Base-by-base conservation (phyloP, 2,329 filamentous ascomycete genomes). In the Sordariomycetes sp. region DNA sequence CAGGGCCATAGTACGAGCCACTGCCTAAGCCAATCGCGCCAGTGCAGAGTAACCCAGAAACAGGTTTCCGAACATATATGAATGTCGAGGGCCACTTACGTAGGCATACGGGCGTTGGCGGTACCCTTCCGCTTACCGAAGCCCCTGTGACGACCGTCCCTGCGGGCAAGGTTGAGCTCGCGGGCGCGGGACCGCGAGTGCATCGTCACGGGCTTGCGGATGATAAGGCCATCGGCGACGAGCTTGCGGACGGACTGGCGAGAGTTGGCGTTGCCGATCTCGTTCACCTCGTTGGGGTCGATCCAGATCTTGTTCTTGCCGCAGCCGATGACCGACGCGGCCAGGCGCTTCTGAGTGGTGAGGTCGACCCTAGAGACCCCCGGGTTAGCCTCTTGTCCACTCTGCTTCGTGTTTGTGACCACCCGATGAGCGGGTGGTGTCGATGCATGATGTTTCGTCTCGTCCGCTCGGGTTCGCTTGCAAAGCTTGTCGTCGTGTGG, bases 51-150 rank as follows among this genome's bases (percentile, higher is more conserved):
- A n/a, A n/a, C n/a, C n/a, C n/a, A n/a, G n/a, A n/a, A n/a, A n/a
- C n/a, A n/a, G n/a, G n/a, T n/a, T n/a, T 3, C 32, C 22, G 25
- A 17, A 28, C 24, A 22, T 39, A n/a, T 13, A n/a, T 15, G 3
- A 20, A n/a, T 53, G 22, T 36, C 20, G 22, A 50, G 45, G 56
- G 39, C 25, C 12, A 72, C 87, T 74, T 88, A 94, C 89, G 86
- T 87, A 73, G 92, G 92, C 94, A 99, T 99, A 86, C 94, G 90
- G 74, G 94, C 92, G 75, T 99, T 92, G 75, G 89, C 89, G 72
- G 95, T 97, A 96, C 94, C 95, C 92, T 99, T 99, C 79, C 94
- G 90, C 90, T 99, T 99, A 89, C 94, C 94, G 82, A 96, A 96
- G 75, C 94, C 94, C 78, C 94, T 88, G 85, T 99, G 94, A 79